Conservation (phyloP, 2,329 filamentous ascomycete species). For the Hortaea sp. region DNA sequence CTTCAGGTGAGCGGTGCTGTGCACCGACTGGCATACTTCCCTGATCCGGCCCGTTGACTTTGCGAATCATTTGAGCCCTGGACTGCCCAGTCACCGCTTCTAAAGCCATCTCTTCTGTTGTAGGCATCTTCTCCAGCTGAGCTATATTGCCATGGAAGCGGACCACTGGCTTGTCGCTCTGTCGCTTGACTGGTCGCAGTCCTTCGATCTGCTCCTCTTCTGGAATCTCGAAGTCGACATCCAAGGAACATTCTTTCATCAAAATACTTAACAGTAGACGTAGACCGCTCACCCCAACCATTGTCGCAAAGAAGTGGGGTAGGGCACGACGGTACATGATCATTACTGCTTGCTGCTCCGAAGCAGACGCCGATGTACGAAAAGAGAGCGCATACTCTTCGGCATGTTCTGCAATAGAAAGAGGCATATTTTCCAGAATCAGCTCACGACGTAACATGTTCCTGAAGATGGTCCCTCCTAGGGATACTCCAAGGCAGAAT, state of each 20-base stretch:
- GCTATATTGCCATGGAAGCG: too few relatives aligned
- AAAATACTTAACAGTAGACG: slow-evolving; percentile 10
- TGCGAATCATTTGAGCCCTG: too few relatives aligned
- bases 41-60: too few relatives aligned
- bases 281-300: slow-evolving; percentile 15
- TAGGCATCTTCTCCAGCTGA: too few relatives aligned
- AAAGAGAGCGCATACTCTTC: slow-evolving; percentile 14
- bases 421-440: slow-evolving; percentile 2
- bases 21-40: too few relatives aligned
- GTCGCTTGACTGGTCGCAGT: too few relatives aligned
- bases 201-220: too few relatives aligned
- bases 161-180: too few relatives aligned
- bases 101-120: too few relatives aligned
- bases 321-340: slow-evolving; percentile 13
- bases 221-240: slow-evolving; percentile 2
- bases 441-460: slow-evolving; percentile 17
- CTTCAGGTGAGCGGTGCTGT: too few relatives aligned
- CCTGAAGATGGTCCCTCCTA: slow-evolving; percentile 35
- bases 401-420: slow-evolving; percentile 10
- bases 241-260: slow-evolving; percentile 5
- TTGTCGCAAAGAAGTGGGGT: slow-evolving; percentile 13
- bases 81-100: too few relatives aligned
- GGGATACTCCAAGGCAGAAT: slow-evolving; percentile 36
- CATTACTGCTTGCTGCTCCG: slow-evolving; percentile 7
- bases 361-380: slow-evolving; percentile 6